Evolutionary conservation across 2,329 filamentous ascomycete species (phyloP), one percentile per base, ranked within the genome.

Genomic region (Phyllosticta citriasiana): DNA sequence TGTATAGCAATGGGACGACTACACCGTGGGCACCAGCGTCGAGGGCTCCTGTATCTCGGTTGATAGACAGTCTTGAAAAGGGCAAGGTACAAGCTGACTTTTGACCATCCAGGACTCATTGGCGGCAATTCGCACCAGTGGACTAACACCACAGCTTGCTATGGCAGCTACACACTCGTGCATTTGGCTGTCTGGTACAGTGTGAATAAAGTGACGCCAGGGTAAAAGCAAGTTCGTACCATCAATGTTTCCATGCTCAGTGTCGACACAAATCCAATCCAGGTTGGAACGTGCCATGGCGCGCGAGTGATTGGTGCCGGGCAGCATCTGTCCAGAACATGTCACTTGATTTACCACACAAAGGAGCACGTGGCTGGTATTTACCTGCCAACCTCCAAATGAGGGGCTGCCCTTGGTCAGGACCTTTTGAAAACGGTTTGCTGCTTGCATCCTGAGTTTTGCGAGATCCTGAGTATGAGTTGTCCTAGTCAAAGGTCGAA

Each of bases 81-180:
- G 12, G 10, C 12, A 53, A 25, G 57, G 47, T 26, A 53, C 57
- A 14, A 60, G 67, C 73, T 62, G 69, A 77, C 82, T 74, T 68
- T 85, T 85, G 62, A 85, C 81, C 81, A 84, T 83, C 82, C 81
- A 84, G 55, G 79, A 76, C 71, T 85, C 81, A 61, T 82, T 82
- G 26, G 80, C 80, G 14, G 80, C 76, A 52, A 85, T 79, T 57
- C 75, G 71, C 22, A 79, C 76, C 12, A 79, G 64, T 4, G 77
- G 77, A 47, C 72, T 75, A 25, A 78, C 73, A 12, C 75, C 75
- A 58, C 74, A 75, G 25, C 73, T 71, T 40, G 75, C 75, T 53
- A 78, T 76, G n/a, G 77, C 76, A 12, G 77, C 79, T 10, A 83
- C 79, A 56, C 79, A 77, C 68, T 82, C 79, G 65, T 82, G 80